Evolutionary conservation across 2,329 filamentous ascomycete species (phyloP).

Genomic region (Grosmannia clavigera): DNA sequence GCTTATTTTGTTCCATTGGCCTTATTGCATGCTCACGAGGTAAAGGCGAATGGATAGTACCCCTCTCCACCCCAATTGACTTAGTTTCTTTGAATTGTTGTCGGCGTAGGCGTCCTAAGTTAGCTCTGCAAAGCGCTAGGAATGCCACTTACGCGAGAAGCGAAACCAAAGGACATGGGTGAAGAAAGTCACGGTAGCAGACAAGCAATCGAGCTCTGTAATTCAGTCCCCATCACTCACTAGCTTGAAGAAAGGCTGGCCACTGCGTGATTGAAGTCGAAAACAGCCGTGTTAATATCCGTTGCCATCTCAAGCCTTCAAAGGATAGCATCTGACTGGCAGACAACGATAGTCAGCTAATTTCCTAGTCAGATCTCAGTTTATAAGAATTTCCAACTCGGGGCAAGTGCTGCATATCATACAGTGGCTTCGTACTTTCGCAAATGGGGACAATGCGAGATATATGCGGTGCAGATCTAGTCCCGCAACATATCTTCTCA

Average conservation of each 20-base stretch:
- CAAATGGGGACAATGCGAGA: neutral
- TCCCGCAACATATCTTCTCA: neutral
- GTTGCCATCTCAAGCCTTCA: neutral
- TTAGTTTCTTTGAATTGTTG: neutral
- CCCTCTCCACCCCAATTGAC: neutral
- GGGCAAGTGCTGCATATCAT: neutral
- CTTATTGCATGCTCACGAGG: no score
- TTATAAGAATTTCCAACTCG: neutral
- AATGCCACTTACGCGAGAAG: neutral
- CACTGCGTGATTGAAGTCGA: neutral
- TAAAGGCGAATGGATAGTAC: no score
- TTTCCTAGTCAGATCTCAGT: neutral
- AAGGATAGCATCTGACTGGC: neutral
- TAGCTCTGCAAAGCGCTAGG: neutral
- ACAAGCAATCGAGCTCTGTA: neutral
- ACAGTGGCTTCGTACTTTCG: neutral
- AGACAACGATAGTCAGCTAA: neutral
- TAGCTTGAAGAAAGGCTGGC: neutral
- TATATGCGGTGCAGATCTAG: conserved; percentile 2
- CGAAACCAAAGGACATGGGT: neutral
- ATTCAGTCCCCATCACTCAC: neutral
- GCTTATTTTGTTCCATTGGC: conserved; percentile 10
- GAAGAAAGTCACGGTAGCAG: neutral
- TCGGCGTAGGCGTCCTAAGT: neutral
- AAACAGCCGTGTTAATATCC: neutral